Conservation (phyloP, 257 asterid genomes). For the Przewalskia tangutica region DNA sequence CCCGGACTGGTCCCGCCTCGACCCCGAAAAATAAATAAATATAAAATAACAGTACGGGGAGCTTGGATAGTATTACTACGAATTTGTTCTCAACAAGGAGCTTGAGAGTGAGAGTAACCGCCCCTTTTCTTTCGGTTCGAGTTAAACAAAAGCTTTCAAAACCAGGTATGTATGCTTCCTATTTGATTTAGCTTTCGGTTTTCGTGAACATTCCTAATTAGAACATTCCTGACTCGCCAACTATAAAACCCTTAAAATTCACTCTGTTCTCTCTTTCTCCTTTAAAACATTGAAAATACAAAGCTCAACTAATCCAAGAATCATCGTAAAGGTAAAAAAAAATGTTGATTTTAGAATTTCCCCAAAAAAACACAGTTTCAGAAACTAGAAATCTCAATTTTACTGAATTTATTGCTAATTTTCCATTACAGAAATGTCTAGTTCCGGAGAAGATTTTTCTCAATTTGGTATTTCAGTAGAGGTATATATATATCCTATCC, state of each 20-base stretch:
- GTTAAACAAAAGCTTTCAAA: no score
- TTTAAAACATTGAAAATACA: neutral
- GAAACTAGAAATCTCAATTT: no score
- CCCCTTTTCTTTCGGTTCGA: no score
- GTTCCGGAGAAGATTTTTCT: slow-evolving; percentile 34
- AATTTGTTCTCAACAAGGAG: no score
- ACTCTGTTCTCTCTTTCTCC: neutral
- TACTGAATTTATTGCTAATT: neutral
- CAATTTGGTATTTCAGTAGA: slow-evolving; percentile 67
- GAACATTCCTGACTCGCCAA: neutral
- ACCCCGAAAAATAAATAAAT: no score
- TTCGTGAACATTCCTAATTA: no score
- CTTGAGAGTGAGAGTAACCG: no score
- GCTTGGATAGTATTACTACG: no score
- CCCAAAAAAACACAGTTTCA: neutral
- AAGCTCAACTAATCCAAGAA: neutral
- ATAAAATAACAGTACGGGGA: no score
- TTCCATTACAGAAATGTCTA: slow-evolving; percentile 29
- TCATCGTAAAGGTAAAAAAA: neutral
- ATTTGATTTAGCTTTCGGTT: no score
- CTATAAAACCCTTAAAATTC: neutral
- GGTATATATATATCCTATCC: slow-evolving; percentile 17
- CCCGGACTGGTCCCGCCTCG: no score
- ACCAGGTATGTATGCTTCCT: no score
- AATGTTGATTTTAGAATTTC: neutral